These are phyloP conservation scores for Puccinia hordei DNA, from an alignment of 1,284 basidiomycete genomes.

Conservation along the genomic window DNA sequence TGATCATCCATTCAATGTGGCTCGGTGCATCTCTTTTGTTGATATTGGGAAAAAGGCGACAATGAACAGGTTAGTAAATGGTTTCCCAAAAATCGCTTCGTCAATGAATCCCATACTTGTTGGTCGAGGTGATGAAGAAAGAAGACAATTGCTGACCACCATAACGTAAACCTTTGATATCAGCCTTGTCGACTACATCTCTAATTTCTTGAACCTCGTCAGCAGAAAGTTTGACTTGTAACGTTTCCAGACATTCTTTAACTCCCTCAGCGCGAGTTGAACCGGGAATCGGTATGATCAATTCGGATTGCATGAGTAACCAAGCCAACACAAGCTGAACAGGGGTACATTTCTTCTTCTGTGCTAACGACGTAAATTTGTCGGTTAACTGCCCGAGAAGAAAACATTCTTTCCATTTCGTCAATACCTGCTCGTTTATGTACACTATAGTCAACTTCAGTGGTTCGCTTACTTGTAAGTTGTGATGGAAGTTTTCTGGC, in stretches of 20 bases:
- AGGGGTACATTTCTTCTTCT: constrained; percentile 58
- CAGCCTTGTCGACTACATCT: constrained; percentile 15
- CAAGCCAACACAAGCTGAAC: constrained; percentile 62
- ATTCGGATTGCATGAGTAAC: constrained; percentile 60
- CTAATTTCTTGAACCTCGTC: constrained; percentile 8
- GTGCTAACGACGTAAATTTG: constrained; percentile 54
- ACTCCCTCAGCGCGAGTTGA: constrained; percentile 54
- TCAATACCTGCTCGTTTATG: not conserved
- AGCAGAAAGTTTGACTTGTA: constrained; percentile 25
- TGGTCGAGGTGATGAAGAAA: not conserved
- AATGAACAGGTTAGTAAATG: not conserved
- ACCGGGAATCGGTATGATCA: constrained; percentile 60
- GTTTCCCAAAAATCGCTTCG: not conserved
- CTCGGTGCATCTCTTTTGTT: not conserved
- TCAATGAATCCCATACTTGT: not conserved
- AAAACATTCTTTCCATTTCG: not conserved
- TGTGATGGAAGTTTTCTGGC: constrained; percentile 59
- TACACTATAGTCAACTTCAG: not conserved
- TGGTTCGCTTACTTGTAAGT: constrained; percentile 56
- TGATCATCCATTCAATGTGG: not conserved
- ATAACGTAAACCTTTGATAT: constrained; percentile 40
- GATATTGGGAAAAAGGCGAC: not conserved
- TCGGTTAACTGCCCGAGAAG: constrained; percentile 33
- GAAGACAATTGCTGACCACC: constrained; percentile 12
- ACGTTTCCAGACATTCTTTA: constrained; percentile 11